These are phyloP conservation scores for Pilatotrama ljubarskyi DNA, from an alignment of 768 basidiomycete species.

Conservation along the genomic window DNA sequence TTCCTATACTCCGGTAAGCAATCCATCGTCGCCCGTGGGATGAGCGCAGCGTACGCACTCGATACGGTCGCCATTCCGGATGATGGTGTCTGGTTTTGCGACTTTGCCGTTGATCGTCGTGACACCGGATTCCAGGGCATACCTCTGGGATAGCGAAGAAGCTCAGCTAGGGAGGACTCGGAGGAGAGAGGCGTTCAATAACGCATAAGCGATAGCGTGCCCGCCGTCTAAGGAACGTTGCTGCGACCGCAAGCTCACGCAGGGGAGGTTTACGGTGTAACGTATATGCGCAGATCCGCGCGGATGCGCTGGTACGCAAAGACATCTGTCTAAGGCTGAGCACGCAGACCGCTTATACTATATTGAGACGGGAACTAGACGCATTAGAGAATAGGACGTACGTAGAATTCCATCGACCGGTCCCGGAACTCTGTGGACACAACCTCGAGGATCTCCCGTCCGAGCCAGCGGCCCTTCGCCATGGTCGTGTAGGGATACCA, in stretches of 20 bases:
- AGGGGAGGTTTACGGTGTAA: not conserved
- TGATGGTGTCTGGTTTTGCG: slow-evolving; percentile 76
- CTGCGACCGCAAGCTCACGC: too few species aligned
- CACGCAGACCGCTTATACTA: not conserved
- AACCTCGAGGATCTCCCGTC: slow-evolving; percentile 85
- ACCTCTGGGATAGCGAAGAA: slow-evolving; percentile 41
- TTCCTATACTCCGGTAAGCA: slow-evolving; percentile 53
- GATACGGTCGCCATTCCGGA: slow-evolving; percentile 86
- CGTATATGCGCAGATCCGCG: not conserved
- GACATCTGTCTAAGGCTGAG: not conserved
- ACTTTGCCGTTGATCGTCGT: slow-evolving; percentile 90
- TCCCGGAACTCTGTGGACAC: slow-evolving; percentile 94
- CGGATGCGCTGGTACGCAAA: too few species aligned
- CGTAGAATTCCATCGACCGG: slow-evolving; percentile 94
- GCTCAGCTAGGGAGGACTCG: not conserved
- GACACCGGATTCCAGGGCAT: slow-evolving; percentile 88
- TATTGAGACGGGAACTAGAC: slow-evolving; percentile 1
- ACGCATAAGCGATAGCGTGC: not conserved
- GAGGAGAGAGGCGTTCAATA: not conserved
- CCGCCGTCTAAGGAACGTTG: not conserved
- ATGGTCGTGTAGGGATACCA: slow-evolving; percentile 94
- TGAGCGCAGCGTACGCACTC: slow-evolving; percentile 55
- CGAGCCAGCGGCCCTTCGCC: slow-evolving; percentile 90
- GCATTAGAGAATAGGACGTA: slow-evolving; percentile 42
- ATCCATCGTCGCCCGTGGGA: not conserved